Conservation (phyloP, 208 protist species). For the Trypanosomatidae sp. region DNA sequence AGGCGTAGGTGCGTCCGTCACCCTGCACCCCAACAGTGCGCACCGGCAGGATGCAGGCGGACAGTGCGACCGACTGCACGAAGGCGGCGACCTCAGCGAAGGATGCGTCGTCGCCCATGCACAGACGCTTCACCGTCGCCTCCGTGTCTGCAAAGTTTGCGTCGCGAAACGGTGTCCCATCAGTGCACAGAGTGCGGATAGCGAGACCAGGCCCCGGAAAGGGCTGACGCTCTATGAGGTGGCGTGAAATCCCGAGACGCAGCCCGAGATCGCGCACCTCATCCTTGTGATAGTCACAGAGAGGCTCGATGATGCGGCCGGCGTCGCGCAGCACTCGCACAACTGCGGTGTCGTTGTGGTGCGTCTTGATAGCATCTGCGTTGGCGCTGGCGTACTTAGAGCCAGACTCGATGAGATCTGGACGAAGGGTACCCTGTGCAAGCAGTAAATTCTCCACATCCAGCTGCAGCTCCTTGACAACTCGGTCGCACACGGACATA, state of each 20-base stretch:
- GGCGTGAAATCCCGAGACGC: conserved; percentile 91
- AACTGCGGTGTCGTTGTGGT: conserved; percentile 98
- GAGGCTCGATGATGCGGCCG: conserved; percentile 96
- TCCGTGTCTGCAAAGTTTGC: conserved; percentile 45
- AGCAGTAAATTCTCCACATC: conserved; percentile 73
- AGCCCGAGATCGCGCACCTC: conserved; percentile 96
- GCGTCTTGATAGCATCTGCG: conserved; percentile 98
- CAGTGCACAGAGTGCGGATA: conserved; percentile 95
- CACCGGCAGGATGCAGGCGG: conserved; percentile 84
- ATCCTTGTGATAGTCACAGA: conserved; percentile 98
- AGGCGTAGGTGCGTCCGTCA: conserved; percentile 97
- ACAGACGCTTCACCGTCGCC: conserved; percentile 33
- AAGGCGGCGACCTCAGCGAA: conserved; percentile 12
- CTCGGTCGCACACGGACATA: conserved; percentile 90
- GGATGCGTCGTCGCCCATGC: conserved; percentile 11
- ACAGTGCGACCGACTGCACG: conserved; percentile 16
- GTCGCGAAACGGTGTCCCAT: conserved; percentile 63
- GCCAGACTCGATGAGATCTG: conserved; percentile 97
- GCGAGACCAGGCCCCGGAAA: conserved; percentile 98
- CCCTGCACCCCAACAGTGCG: conserved; percentile 97
- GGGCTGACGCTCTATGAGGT: conserved; percentile 93
- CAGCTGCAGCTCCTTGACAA: conserved; percentile 70
- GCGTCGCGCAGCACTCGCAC: conserved; percentile 92
- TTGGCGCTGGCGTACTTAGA: conserved; percentile 78
- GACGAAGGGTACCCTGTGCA: conserved; percentile 96